Evolutionary conservation across 2,329 filamentous ascomycete species (phyloP).

Genomic region (Knoxdaviesia proteae): DNA sequence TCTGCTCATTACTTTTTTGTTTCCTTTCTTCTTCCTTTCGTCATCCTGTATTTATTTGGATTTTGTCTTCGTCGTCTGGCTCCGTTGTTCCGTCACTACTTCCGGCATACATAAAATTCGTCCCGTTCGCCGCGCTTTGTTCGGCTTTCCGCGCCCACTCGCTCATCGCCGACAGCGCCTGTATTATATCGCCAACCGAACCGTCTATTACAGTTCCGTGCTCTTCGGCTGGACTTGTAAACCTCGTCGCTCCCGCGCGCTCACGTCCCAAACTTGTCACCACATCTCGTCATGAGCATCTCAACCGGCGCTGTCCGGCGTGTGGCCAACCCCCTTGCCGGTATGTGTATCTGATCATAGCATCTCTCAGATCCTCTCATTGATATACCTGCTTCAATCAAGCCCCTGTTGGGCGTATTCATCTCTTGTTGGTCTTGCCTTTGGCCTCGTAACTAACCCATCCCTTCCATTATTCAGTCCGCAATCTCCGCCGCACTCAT

Average conservation of each 20-base stretch:
- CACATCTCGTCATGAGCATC: conserved; percentile 3
- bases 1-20: not conserved
- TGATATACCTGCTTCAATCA: not conserved
- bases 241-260: no score
- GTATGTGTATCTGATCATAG: conserved; percentile 1
- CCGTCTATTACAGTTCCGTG: no score
- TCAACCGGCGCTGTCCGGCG: conserved; percentile 3
- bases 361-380: not conserved
- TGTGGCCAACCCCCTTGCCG: conserved; percentile 2
- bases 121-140: no score
- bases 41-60: not conserved
- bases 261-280: no score
- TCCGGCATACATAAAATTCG: no score
- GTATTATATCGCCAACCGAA: no score
- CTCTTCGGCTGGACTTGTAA: no score
- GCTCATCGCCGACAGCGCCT: no score
- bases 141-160: no score
- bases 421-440: not conserved
- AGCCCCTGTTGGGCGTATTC: not conserved
- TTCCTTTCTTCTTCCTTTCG: not conserved
- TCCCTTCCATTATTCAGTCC: not conserved
- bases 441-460: not conserved
- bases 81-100: not conserved
- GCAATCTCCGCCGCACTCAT: conserved; percentile 2
- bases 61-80: not conserved